A percentile compares a stretch with the other conserved stretches of the same genome.
phyloP scores from a whole-genome alignment of 2,329 filamentous ascomycete genomes.

The Ophiostoma pallidulum region DNA sequence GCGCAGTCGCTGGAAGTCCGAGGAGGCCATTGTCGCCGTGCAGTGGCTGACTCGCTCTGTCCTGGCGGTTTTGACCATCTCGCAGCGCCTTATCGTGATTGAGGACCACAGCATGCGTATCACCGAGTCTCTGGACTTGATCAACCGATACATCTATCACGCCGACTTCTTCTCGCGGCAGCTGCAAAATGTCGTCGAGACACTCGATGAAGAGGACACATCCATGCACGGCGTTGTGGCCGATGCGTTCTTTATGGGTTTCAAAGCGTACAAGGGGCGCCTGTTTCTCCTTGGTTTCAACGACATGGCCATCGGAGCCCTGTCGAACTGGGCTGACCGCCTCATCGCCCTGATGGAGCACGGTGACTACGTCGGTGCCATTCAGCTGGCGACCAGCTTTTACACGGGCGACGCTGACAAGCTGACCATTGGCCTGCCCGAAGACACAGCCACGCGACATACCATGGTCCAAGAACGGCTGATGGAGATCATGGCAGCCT shows the following conservation, averaged over 20 bases:
- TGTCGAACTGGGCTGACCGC: constrained; percentile 96
- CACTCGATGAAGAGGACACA: constrained; percentile 74
- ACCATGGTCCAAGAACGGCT: constrained; percentile 79
- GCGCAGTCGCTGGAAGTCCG: constrained; percentile 81
- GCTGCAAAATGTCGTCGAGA: constrained; percentile 74
- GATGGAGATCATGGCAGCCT: constrained; percentile 87
- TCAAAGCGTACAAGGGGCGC: constrained; percentile 88
- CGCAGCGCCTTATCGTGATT: constrained; percentile 82
- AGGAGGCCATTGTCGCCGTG: constrained; percentile 90
- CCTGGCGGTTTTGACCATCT: constrained; percentile 83
- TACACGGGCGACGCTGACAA: constrained; percentile 89
- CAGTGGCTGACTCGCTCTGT: constrained; percentile 96
- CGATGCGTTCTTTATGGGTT: constrained; percentile 97
- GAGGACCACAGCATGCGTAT: constrained; percentile 78
- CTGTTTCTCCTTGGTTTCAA: constrained; percentile 91
- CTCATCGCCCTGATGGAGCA: constrained; percentile 90
- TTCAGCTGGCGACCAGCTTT: constrained; percentile 82
- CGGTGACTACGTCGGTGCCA: constrained; percentile 90
- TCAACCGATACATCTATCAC: constrained; percentile 89
- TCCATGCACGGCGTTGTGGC: constrained; percentile 94
- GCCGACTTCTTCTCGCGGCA: constrained; percentile 83
- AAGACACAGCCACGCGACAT: constrained; percentile 67
- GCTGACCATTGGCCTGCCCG: constrained; percentile 84
- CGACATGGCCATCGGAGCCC: constrained; percentile 77
- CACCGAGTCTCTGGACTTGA: constrained; percentile 87